Conservation (phyloP, 306 rosid species). For the Lablab purpureus region DNA sequence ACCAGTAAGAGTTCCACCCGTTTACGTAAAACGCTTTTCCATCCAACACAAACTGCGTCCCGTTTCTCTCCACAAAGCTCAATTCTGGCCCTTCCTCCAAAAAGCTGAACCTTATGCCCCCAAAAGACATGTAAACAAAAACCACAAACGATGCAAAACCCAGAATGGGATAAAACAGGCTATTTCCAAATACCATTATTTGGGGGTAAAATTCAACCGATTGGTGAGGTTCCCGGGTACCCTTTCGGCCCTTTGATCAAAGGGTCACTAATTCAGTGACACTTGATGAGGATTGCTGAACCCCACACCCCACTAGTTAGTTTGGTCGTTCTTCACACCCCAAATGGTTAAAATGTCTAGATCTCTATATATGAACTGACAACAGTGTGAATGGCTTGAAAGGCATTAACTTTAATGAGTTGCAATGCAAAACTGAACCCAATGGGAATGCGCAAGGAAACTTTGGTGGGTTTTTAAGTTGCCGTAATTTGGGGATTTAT, state of each 20-base stretch:
- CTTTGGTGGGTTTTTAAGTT: conserved; percentile 27
- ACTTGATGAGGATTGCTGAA: conserved; percentile 46
- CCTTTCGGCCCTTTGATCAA: conserved; percentile 51
- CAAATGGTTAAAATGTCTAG: conserved; percentile 47
- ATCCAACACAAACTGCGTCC: conserved; percentile 72
- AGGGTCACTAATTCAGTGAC: conserved; percentile 31
- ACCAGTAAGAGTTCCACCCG: conserved; percentile 99
- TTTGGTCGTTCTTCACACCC: conserved; percentile 26
- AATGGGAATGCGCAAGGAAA: conserved; percentile 24
- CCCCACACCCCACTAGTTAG: conserved; percentile 46
- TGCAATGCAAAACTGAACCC: conserved; percentile 7
- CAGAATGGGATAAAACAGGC: conserved; percentile 72
- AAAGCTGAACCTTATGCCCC: conserved; percentile 58
- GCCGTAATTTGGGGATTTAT: conserved; percentile 43
- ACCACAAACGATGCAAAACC: conserved; percentile 72
- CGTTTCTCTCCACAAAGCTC: conserved; percentile 83
- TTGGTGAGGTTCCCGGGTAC: conserved; percentile 38
- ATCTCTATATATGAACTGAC: conserved; percentile 50
- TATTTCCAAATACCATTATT: conserved; percentile 69
- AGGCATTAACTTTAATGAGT: conserved; percentile 39
- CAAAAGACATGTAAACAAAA: conserved; percentile 82
- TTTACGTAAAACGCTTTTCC: conserved; percentile 80
- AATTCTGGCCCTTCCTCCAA: conserved; percentile 45
- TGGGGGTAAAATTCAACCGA: conserved; percentile 46
- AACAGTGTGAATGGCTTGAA: conserved; percentile 25